Base-by-base conservation (phyloP, 1,139 yeast genomes). In the Taiozyma onychis region DNA sequence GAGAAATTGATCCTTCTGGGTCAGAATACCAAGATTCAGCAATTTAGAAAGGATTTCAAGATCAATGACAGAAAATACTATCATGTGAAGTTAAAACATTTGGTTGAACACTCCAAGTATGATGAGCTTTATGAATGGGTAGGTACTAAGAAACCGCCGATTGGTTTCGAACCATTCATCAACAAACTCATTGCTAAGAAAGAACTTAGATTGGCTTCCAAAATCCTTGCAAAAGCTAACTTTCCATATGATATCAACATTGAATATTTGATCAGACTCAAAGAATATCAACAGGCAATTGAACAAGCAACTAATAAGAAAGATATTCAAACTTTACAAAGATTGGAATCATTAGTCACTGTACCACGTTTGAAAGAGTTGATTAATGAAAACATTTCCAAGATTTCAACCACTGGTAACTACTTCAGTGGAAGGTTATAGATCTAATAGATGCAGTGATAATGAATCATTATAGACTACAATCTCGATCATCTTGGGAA, bases 81-180 rank as follows among this genome's bases (percentile, higher is more conserved):
- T 75, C 78, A 80, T 68, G 68, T 83, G 32, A 80, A 83, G 26
- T 66, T 90, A 22, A 77, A 78, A 24, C 77, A 79, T 0, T 74
- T 81, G 48, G 72, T 82, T 1, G 68, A 72, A 1, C 68, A 73
- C 14, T 61, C 73, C 2, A 82, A 83, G 47, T 88, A 86, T 72
- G 87, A 83, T 30, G 82, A 80, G 46, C 66, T 91, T 39, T 78
- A 69, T 55, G 68, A 72, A 41, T 73, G 79, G 60, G 72, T 78
- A 0, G 66, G 64, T 2, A 65, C 75, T 10, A 74, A 75, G 50
- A 82, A 78, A 58, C 78, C 95, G 1, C 89, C 91, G 0, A 85
- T 89, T 50, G 95, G 95, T 0, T 86, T 83, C 56, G 76, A 75
- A 54, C 81, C 85, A 2, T 82, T 89, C 56, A 85, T 76, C 46